Evolutionary conservation across 768 basidiomycete genomes (phyloP), one percentile per base, ranked within the genome.

Genomic region (Pleurotus citrinopileatus): DNA sequence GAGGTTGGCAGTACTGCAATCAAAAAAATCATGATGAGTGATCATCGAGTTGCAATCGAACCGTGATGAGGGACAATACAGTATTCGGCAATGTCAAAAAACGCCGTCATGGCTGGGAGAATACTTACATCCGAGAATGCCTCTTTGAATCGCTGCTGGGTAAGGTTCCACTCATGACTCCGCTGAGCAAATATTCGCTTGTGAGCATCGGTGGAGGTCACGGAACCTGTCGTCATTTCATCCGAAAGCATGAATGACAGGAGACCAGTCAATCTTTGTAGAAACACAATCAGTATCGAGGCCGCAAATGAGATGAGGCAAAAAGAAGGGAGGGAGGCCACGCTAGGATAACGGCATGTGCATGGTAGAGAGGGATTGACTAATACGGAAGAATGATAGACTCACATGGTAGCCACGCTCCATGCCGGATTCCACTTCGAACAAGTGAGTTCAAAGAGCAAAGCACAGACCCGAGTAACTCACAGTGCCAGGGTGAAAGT

Each of bases 151-250:
- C 88, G 81, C 54, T 82, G 75, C 64, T 92, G 88, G 27, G 70
- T 63, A 37, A 95, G 61, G 65, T 99, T 99, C 86, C 89, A 97
- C 0, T 77, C 69, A 67, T 99, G 96, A 64, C 89, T 93, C 48
- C 84, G 79, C 4, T 74, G 70, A 0, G 96, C 94, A 57, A 93
- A 86, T 0, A 73, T 66, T 32, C 81, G 82, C 71, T 94, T 96
- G 63, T 98, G 89, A 4, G 78, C 73, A 37, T 89, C 87, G 12
- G 85, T 81, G 1, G 91, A 87, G 5, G 82, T 90, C 26, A 95
- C 84, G 1, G 91, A 92, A 8, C 96, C 96, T 0, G 96, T 97
- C 0, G 97, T 98, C 81, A 98, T 94, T 70, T 97, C 94, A 60
- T 97, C 92, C 0, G 90, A 86, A 45, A 95, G 77, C 94, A 96